A percentile compares a stretch with the other conserved stretches of the same genome.
Evolutionary conservation across 257 asterid species (phyloP).

Genomic region (Scutellaria minor): DNA sequence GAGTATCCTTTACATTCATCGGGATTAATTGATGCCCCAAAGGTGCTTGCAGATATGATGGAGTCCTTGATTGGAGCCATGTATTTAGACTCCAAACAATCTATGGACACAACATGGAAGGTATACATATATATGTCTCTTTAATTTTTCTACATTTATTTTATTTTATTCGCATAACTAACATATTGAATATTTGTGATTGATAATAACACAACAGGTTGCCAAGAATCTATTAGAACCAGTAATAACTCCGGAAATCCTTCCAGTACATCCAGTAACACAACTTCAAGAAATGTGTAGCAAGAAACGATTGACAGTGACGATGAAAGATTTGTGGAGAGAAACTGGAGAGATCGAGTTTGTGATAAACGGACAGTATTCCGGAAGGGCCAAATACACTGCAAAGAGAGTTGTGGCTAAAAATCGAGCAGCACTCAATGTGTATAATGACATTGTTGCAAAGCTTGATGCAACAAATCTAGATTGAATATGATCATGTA

Average conservation of each 20-base stretch:
- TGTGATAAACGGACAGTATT: slow-evolving; percentile 28
- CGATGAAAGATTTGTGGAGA: slow-evolving; percentile 45
- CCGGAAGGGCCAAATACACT: slow-evolving; percentile 42
- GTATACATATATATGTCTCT: slow-evolving; percentile 26
- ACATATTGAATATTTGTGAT: neutral
- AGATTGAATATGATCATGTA: too few relatives aligned
- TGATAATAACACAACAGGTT: slow-evolving; percentile 22
- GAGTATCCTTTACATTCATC: slow-evolving; percentile 57
- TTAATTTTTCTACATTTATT: neutral
- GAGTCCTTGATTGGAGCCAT: slow-evolving; percentile 65
- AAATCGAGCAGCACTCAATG: slow-evolving; percentile 54
- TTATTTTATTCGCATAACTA: neutral
- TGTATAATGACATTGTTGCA: slow-evolving; percentile 22
- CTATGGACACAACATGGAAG: slow-evolving; percentile 49
- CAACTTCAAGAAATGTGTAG: slow-evolving; percentile 47
- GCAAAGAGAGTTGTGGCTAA: slow-evolving; percentile 41
- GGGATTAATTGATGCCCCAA: slow-evolving; percentile 59
- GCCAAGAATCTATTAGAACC: slow-evolving; percentile 47
- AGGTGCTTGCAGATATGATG: slow-evolving; percentile 58
- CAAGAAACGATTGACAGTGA: slow-evolving; percentile 25
- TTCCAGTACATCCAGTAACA: slow-evolving; percentile 48
- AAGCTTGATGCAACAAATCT: neutral
- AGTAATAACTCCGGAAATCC: slow-evolving; percentile 40
- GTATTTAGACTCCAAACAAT: slow-evolving; percentile 41
- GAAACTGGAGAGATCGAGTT: slow-evolving; percentile 42